Evolutionary conservation across 2,329 filamentous ascomycete species (phyloP).

Genomic region (Akanthomyces lecanii): DNA sequence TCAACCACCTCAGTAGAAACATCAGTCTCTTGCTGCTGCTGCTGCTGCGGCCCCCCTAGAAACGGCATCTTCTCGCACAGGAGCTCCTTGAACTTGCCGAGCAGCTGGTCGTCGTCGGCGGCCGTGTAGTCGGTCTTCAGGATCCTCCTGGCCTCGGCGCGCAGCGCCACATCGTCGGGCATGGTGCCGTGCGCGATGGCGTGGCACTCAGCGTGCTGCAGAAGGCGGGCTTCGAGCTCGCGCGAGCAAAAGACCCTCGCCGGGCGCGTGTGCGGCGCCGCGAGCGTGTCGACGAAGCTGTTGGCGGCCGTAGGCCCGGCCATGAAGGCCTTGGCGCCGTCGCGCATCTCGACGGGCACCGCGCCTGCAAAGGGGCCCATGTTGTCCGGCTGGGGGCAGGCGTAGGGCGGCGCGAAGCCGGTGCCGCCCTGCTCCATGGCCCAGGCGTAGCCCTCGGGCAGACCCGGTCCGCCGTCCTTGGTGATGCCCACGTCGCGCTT

Average conservation of each 20-base stretch:
- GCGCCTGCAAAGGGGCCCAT: conserved; percentile 33
- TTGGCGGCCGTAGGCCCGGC: conserved; percentile 42
- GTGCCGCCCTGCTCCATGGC: conserved; percentile 46
- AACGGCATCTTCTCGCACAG: conserved; percentile 31
- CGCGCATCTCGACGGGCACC: conserved; percentile 31
- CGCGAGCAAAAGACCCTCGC: conserved; percentile 54
- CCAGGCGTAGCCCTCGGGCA: conserved; percentile 42
- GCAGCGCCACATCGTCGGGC: conserved; percentile 46
- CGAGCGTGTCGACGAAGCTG: conserved; percentile 44
- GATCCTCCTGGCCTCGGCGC: conserved; percentile 45
- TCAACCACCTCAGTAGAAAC: not conserved
- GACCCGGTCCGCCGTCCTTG: conserved; percentile 46
- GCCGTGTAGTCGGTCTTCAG: conserved; percentile 43
- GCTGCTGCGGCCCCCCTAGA: not conserved
- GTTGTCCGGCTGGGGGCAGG: conserved; percentile 39
- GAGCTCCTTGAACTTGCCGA: conserved; percentile 51
- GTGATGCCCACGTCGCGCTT: conserved; percentile 55
- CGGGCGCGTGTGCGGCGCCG: conserved; percentile 41
- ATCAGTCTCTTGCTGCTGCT: not conserved
- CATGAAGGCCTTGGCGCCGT: conserved; percentile 38
- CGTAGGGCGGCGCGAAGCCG: conserved; percentile 54
- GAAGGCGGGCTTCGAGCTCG: conserved; percentile 53
- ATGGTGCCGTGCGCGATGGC: conserved; percentile 36
- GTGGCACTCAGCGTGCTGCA: conserved; percentile 43
- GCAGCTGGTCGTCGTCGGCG: conserved; percentile 49